phyloP scores from a whole-genome alignment of 2,329 filamentous ascomycete genomes.

The Botrytis paeoniae region DNA sequence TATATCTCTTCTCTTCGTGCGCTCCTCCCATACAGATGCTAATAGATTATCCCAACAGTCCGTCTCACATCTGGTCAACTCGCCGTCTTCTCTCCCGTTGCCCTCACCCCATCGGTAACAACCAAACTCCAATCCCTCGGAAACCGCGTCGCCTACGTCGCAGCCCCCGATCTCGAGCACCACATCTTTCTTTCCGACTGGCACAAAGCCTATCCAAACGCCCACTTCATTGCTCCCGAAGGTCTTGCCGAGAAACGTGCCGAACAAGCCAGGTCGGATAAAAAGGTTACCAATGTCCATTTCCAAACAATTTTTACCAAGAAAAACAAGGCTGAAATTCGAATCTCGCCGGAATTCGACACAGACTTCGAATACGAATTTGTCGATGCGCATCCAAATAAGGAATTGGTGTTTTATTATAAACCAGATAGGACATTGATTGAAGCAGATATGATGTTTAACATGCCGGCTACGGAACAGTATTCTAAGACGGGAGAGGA shows the following conservation, averaged over 20 bases:
- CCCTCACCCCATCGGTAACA: constrained; percentile 72
- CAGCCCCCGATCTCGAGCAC: constrained; percentile 87
- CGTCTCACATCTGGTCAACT: constrained; percentile 74
- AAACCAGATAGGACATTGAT: constrained; percentile 76
- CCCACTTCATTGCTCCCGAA: constrained; percentile 77
- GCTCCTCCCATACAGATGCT: neutral
- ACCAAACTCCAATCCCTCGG: constrained; percentile 63
- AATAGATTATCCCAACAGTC: constrained; percentile 49
- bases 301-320: constrained; percentile 68
- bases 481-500: constrained; percentile 59
- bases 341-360: constrained; percentile 76
- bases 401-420: constrained; percentile 85
- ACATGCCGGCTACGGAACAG: constrained; percentile 83
- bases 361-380: constrained; percentile 83
- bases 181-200: constrained; percentile 90
- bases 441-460: constrained; percentile 89
- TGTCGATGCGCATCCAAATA: constrained; percentile 74
- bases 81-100: constrained; percentile 88
- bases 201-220: constrained; percentile 73
- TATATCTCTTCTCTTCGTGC: constrained; percentile 41
- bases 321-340: constrained; percentile 48
- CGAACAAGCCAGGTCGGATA: constrained; percentile 53
- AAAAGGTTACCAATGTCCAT: constrained; percentile 39
- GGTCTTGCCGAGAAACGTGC: constrained; percentile 80
- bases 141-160: constrained; percentile 74